A percentile compares a stretch with the other conserved stretches of the same genome.
phyloP scores from a whole-genome alignment of 1,284 basidiomycete genomes.

The Tilletia setariae region DNA sequence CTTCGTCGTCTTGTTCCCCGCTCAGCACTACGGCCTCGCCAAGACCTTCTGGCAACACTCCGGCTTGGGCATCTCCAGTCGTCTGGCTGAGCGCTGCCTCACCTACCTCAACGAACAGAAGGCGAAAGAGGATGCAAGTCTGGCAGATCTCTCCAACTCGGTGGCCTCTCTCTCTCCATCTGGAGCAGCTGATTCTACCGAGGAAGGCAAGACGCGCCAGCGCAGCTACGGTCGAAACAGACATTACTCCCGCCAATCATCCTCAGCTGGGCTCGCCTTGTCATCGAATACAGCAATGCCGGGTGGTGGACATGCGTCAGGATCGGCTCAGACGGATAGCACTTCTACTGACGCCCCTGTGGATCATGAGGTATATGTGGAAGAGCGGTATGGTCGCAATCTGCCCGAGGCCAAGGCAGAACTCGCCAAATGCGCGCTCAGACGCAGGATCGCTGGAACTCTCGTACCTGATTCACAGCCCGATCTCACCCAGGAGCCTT shows the following conservation, averaged over 20 bases:
- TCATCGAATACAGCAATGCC: too few species aligned
- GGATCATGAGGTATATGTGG: slow-evolving; percentile 65
- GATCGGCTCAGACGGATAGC: background rate
- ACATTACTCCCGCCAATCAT: slow-evolving; percentile 26
- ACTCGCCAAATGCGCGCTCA: slow-evolving; percentile 78
- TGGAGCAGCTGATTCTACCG: background rate
- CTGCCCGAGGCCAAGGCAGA: slow-evolving; percentile 71
- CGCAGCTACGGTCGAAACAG: slow-evolving; percentile 27
- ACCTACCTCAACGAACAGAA: slow-evolving; percentile 60
- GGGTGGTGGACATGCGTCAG: too few species aligned
- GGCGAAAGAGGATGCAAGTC: background rate
- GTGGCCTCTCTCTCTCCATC: background rate
- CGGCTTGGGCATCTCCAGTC: slow-evolving; percentile 82
- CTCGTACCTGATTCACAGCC: slow-evolving; percentile 55
- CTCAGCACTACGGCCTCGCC: slow-evolving; percentile 67
- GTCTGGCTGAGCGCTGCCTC: slow-evolving; percentile 79
- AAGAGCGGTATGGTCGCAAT: slow-evolving; percentile 94
- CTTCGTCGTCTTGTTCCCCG: slow-evolving; percentile 73
- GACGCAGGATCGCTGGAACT: slow-evolving; percentile 83
- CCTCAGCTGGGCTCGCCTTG: background rate
- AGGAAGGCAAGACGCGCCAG: background rate
- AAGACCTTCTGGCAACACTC: slow-evolving; percentile 97
- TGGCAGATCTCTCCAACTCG: background rate
- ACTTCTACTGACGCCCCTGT: slow-evolving; percentile 50
- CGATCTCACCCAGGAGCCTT: slow-evolving; percentile 15